Base-by-base conservation (phyloP, 1,139 yeast species). In the Nakaseomyces nivariensis region DNA sequence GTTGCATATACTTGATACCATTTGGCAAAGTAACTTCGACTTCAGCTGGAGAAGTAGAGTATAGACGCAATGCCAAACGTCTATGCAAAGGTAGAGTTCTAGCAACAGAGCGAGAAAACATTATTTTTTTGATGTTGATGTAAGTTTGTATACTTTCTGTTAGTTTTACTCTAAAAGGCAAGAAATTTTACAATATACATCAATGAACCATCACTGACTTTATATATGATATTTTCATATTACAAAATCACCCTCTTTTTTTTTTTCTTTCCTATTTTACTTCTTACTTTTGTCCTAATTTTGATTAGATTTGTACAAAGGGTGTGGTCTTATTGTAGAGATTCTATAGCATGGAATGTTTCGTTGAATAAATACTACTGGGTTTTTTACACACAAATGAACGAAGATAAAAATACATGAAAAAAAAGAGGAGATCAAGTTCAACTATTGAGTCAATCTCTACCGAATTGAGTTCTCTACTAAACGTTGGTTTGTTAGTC, bases 21-120 rank as follows among this genome's bases (percentile, higher is more conserved):
- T 75, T 78, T 52, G 83, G 83, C 46, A 78, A 66, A 24, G 73
- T 75, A 51, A 79, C 66, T 37, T 74, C 71, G 9, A 75, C 76
- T 27, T 70, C 62, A 55, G 78, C 67, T 48, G 82, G 78, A 41
- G 64, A 55, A 34, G 61, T 59, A 51, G 71, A 67, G 57, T 68
- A 68, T 5, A 56, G 50, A 51, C 63, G 61, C 26, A 58, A 29
- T 7, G 53, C 42, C 43, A 53, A 44, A 24, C 41, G 51, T 3
- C 59, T 36, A 40, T 46, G 24, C 13, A 44, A 24, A 10, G 36
- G 27, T 9, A 46, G 24, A n/a, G 36, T 40, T 51, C 56, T 54
- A 5, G 52, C 37, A 34, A 55, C 50, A 46, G 51, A 52, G 17
- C 57, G 52, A 9, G 61, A 54, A 36, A 52, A 50, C 56, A 50